Evolutionary conservation across 169 alveolate species (phyloP).

Genomic region (Plasmodium relictum): DNA sequence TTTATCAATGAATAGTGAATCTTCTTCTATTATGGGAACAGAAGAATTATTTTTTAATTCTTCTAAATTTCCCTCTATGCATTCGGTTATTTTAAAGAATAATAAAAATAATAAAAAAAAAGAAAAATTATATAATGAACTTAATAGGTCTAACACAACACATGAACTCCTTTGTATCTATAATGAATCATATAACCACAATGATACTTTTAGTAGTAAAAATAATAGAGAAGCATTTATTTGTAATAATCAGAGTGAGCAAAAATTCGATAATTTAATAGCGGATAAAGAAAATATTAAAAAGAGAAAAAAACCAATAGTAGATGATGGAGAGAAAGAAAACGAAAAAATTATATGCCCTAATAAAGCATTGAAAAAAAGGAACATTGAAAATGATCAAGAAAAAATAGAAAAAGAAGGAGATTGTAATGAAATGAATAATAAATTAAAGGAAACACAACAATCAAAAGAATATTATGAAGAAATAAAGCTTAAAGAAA

Average conservation of each 20-base stretch:
- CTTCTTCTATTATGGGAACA: conserved; percentile 52
- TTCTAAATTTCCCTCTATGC: conserved; percentile 70
- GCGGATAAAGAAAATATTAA: neutral
- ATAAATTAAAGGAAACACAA: neutral
- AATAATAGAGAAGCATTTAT: conserved; percentile 13
- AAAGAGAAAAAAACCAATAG: conserved; percentile 23
- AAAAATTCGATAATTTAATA: conserved; percentile 1
- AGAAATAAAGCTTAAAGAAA: neutral
- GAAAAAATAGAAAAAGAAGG: neutral
- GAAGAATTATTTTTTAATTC: conserved; percentile 73
- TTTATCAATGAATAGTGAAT: conserved; percentile 50
- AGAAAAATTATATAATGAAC: conserved; percentile 5
- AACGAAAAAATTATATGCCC: conserved; percentile 14
- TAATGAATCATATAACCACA: conserved; percentile 12
- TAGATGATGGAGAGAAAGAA: conserved; percentile 25
- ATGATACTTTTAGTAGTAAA: conserved; percentile 11
- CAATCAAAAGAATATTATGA: neutral
- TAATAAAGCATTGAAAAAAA: conserved; percentile 15
- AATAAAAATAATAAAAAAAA: conserved; percentile 1
- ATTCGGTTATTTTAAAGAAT: conserved; percentile 50
- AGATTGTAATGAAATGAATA: neutral
- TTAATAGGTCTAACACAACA: conserved; percentile 50
- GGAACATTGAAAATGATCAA: neutral
- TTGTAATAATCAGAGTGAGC: neutral
- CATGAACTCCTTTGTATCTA: conserved; percentile 23